A percentile compares a stretch with the other conserved stretches of the same genome.
phyloP scores from a whole-genome alignment of 768 basidiomycete genomes.

The Tubosaeta sp. region DNA sequence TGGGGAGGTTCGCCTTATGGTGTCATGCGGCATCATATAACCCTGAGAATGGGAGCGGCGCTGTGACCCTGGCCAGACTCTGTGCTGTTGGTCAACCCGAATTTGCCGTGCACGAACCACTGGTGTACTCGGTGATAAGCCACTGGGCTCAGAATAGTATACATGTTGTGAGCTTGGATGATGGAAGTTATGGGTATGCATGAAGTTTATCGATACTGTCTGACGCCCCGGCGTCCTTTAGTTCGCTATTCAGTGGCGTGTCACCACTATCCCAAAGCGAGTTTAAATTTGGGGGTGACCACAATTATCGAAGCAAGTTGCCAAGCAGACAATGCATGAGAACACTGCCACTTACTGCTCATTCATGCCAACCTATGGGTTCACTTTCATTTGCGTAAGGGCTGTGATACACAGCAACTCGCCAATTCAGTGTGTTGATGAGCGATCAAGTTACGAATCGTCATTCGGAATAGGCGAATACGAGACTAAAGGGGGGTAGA shows the following conservation, averaged over 20 bases:
- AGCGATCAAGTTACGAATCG: neutral
- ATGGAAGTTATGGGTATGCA: slow-evolving; percentile 3
- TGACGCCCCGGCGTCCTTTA: slow-evolving; percentile 4
- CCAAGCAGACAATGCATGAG: slow-evolving; percentile 6
- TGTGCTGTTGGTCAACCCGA: neutral
- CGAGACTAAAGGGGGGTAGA: slow-evolving; percentile 4
- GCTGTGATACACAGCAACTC: neutral
- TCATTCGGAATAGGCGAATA: slow-evolving; percentile 1
- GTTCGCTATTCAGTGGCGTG: slow-evolving; percentile 3
- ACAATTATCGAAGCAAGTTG: slow-evolving; percentile 5
- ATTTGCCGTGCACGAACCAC: neutral
- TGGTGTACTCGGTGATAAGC: neutral
- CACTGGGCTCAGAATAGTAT: slow-evolving; percentile 2
- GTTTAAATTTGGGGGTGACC: slow-evolving; percentile 1
- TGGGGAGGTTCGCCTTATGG: neutral
- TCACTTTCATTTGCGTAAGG: slow-evolving; percentile 5
- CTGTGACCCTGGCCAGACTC: neutral
- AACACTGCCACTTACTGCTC: slow-evolving; percentile 12
- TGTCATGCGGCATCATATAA: neutral
- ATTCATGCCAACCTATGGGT: neutral
- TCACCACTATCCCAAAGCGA: slow-evolving; percentile 4
- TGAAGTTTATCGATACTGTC: neutral
- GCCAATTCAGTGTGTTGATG: neutral
- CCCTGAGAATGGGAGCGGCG: slow-evolving; percentile 1
- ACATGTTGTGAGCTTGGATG: neutral